Conservation (phyloP, 345 rosid genomes). For the Citrus hindsii region DNA sequence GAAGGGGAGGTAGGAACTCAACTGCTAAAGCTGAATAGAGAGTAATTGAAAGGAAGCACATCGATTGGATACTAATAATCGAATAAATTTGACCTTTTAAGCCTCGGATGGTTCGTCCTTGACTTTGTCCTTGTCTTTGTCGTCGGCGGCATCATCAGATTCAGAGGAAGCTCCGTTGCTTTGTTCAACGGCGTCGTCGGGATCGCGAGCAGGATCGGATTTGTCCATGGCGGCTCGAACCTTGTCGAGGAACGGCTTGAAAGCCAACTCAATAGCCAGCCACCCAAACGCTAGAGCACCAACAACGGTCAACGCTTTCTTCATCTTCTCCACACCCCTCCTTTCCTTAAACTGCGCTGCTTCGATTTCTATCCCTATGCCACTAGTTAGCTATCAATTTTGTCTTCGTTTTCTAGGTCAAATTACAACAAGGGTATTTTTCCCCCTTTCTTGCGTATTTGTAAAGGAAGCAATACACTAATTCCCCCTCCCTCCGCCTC, state of each 20-base stretch:
- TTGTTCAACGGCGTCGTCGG: conserved; percentile 38
- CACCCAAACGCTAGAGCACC: conserved; percentile 77
- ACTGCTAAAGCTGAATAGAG: neutral
- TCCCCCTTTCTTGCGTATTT: too few species aligned
- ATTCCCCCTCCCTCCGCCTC: neutral
- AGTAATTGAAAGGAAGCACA: neutral
- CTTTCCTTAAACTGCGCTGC: neutral
- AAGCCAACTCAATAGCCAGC: conserved; percentile 78
- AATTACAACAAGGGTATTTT: neutral
- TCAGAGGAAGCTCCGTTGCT: neutral
- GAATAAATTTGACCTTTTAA: neutral
- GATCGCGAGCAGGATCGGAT: conserved; percentile 56
- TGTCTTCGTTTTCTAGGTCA: neutral
- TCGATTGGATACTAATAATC: neutral
- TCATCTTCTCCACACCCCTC: conserved; percentile 18
- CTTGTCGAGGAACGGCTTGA: conserved; percentile 72
- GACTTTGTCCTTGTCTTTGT: neutral
- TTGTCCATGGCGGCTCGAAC: conserved; percentile 63
- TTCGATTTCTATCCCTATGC: neutral
- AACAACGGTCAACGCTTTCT: conserved; percentile 56
- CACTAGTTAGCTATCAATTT: neutral
- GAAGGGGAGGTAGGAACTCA: too few species aligned
- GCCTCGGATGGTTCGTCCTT: neutral
- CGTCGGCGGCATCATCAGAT: neutral
- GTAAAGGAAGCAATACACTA: too few species aligned